A percentile compares a stretch with the other conserved stretches of the same genome.
Evolutionary conservation across 1,284 basidiomycete genomes (phyloP).

Genomic region (Cerrena zonata): DNA sequence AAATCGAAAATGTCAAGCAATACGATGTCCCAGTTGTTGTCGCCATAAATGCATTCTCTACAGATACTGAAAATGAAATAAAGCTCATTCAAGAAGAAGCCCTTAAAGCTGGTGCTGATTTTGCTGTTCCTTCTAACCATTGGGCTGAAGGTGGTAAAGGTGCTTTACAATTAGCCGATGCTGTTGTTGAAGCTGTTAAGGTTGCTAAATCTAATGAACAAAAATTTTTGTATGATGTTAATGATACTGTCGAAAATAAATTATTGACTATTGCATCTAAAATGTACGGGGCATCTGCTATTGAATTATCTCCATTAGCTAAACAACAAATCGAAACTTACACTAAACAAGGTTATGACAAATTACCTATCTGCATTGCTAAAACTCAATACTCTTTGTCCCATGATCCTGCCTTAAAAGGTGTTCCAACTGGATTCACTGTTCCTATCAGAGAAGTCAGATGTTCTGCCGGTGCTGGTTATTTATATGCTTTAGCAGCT

Average conservation of each 20-base stretch:
- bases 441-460: constrained; percentile 88
- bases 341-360: constrained; percentile 81
- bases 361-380: constrained; percentile 91
- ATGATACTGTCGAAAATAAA: constrained; percentile 81
- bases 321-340: constrained; percentile 86
- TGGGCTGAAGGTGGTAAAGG: constrained; percentile 93
- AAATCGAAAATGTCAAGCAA: constrained; percentile 93
- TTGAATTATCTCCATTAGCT: constrained; percentile 78
- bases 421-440: constrained; percentile 85
- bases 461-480: constrained; percentile 88
- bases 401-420: constrained; percentile 88
- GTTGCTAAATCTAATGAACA: constrained; percentile 78
- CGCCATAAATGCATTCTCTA: constrained; percentile 93
- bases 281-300: constrained; percentile 88
- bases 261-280: constrained; percentile 83
- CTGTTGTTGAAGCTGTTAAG: constrained; percentile 84
- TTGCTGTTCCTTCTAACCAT: constrained; percentile 92
- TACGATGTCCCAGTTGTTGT: constrained; percentile 96
- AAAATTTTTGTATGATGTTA: constrained; percentile 84
- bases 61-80: constrained; percentile 88
- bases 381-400: constrained; percentile 98
- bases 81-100: constrained; percentile 79
- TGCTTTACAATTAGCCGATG: constrained; percentile 78
- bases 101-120: constrained; percentile 87
- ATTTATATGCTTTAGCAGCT: constrained; percentile 90